Evolutionary conservation across 208 protist species (phyloP).

Genomic region (Crithidia mellificae): DNA sequence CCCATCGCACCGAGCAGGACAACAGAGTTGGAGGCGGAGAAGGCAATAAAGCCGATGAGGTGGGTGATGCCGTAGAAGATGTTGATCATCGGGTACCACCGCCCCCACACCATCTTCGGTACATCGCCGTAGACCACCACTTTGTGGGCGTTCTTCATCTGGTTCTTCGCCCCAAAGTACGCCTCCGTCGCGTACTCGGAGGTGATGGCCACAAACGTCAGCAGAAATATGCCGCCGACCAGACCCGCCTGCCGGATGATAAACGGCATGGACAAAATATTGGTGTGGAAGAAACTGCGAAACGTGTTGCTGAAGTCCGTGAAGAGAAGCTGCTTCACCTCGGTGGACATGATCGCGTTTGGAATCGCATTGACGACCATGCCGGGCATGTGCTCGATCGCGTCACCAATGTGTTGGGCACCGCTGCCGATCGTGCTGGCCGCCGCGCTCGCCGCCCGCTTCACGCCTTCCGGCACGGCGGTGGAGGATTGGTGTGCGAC

Average conservation of each 20-base stretch:
- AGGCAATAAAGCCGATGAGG: conserved; percentile 58
- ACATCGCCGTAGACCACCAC: conserved; percentile 60
- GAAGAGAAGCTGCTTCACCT: conserved; percentile 54
- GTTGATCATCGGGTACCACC: conserved; percentile 55
- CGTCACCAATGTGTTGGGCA: conserved; percentile 31
- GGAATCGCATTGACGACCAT: conserved; percentile 48
- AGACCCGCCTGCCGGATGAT: conserved; percentile 54
- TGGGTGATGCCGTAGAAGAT: conserved; percentile 58
- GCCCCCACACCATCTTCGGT: conserved; percentile 39
- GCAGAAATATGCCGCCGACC: conserved; percentile 50
- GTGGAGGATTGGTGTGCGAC: conserved; percentile 18
- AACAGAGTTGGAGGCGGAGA: conserved; percentile 46
- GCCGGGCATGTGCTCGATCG: conserved; percentile 40
- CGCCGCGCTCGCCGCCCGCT: conserved; percentile 15
- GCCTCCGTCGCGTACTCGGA: conserved; percentile 63
- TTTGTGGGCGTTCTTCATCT: conserved; percentile 40
- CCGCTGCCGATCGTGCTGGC: conserved; percentile 23
- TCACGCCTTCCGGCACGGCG: conserved; percentile 28
- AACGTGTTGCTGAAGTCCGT: conserved; percentile 56
- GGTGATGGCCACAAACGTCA: conserved; percentile 41
- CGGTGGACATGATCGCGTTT: conserved; percentile 38
- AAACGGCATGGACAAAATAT: conserved; percentile 59
- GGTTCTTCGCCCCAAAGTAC: conserved; percentile 63
- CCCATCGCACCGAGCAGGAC: conserved; percentile 55
- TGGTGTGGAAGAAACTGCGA: conserved; percentile 59